Base-by-base conservation (phyloP, 345 rosid genomes). In the Conringia planisiliqua region DNA sequence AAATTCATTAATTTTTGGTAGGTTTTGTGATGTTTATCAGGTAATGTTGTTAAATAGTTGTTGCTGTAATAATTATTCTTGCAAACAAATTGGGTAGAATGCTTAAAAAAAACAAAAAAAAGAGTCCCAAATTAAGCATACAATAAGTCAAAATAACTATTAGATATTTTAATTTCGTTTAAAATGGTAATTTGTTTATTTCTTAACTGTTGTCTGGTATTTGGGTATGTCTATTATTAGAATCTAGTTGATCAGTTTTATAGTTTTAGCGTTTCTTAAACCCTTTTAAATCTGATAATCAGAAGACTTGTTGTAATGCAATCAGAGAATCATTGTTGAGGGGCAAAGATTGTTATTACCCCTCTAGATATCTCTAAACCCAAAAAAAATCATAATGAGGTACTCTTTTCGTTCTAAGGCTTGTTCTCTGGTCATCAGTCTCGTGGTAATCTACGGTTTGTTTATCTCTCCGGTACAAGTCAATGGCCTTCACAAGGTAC, bases 401-500 rank as follows among this genome's bases (percentile, higher is more conserved):
- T 12, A 5, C 14, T 40, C 32, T 54, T 52, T 14, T 62, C 70
- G 59, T 56, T 76, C 76, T 26, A 59, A 46, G 60, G 38, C 50
- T 3, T 46, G 48, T 71, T 26, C 13, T 70, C 26, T 76, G 1
- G 32, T 62, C 44, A 55, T 76, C 13, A 10, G 43, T 56, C 60
- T 76, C 22, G 44, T 70, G 11, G 44, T 70, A 29, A 10, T 70
- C 71, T 24, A 62, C 20, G 71, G 65, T 8, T 35, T 54, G 10
- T 54, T 44, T 11, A 70, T 36, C 58, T 43, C 35, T 38, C 57
- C 52, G 6, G n/a, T 4, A 55, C 29, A 71, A 44, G 18, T 17
- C 59, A 29, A 62, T 57, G 67, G 9, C 20, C 36, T 57, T 38
- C 47, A n/a, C 44, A 77, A 77, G 71, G 80, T 77, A 63, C 2